Conservation (phyloP, 768 basidiomycete genomes). For the Multifurca ochricompacta region DNA sequence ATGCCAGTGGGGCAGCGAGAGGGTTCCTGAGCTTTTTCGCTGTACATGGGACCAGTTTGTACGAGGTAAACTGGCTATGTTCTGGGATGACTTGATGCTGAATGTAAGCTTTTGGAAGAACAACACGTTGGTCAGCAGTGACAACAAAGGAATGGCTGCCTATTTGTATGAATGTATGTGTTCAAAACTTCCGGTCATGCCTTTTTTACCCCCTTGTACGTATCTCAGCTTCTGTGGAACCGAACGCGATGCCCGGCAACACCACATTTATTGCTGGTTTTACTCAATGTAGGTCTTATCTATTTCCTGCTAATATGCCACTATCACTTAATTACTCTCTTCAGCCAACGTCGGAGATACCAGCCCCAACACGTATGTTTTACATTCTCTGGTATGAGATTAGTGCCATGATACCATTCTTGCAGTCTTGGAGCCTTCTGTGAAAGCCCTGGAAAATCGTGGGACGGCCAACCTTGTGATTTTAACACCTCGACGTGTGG, state of each 20-base stretch:
- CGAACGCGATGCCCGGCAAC: slow-evolving; percentile 58
- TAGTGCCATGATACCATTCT: background rate
- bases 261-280: slow-evolving; percentile 69
- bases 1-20: slow-evolving; percentile 45
- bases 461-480: slow-evolving; percentile 63
- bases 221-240: slow-evolving; percentile 50
- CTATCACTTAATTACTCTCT: background rate
- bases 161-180: slow-evolving; percentile 62
- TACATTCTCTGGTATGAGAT: background rate
- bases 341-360: slow-evolving; percentile 77
- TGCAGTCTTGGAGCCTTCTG: slow-evolving; percentile 63
- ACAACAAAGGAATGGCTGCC: slow-evolving; percentile 85
- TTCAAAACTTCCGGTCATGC: background rate
- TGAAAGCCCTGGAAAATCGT: slow-evolving; percentile 62
- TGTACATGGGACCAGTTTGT: slow-evolving; percentile 76
- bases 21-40: slow-evolving; percentile 71
- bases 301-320: slow-evolving; percentile 8
- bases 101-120: slow-evolving; percentile 38
- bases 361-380: slow-evolving; percentile 66
- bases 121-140: slow-evolving; percentile 71
- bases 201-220: background rate
- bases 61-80: slow-evolving; percentile 39
- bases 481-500: slow-evolving; percentile 69
- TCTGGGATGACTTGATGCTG: background rate
- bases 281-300: slow-evolving; percentile 48